Evolutionary conservation across 805 yeast species (phyloP), one percentile per base, ranked within the genome.

Genomic region (Yarrowia sp.): DNA sequence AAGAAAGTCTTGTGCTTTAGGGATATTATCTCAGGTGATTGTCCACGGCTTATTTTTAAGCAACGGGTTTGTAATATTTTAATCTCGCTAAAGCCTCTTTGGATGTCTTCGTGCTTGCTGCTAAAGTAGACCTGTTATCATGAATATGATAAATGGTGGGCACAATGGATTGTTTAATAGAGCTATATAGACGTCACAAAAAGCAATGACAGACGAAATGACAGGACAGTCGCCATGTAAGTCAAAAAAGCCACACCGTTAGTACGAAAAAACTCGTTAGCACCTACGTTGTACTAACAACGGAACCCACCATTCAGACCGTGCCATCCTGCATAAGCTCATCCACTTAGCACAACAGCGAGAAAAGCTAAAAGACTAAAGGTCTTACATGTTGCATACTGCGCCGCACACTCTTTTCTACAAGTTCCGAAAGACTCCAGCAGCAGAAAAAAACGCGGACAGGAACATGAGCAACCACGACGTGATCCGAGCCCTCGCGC

Each of bases 401-500:
- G 35, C n/a, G 51, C 51, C 51, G 51, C 51, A 46, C 51, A 22
- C 19, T 2, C 33, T 21, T 48, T 32, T 48, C 35, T 11, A 19
- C 22, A 30, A n/a, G 17, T 3, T 5, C 35, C 33, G 52, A 46
- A 14, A 10, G 26, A 38, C 22, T 38, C 22, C 8, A 9, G 41
- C 21, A 16, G 16, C 2, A 11, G 11, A 9, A 21, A 11, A 24
- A 16, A 24, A 40, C 26, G 7, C 19, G 5, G 44, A 4, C 12
- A 4, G 8, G 30, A n/a, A 43, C 3, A 43, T 43, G 48, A 43
- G 48, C 48, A 43, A 24, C 14, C 38, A 12, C 38, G 54, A 48
- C 54, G 22, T 51, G 21, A 51, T 51, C 58, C 16, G 58, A 28
- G 58, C 58, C 14, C 41, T 51, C 14, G 58, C 58, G 22, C 58